Evolutionary conservation across 139 green algal species (phyloP).

Genomic region (Chlamydomonas sphaeroides): DNA sequence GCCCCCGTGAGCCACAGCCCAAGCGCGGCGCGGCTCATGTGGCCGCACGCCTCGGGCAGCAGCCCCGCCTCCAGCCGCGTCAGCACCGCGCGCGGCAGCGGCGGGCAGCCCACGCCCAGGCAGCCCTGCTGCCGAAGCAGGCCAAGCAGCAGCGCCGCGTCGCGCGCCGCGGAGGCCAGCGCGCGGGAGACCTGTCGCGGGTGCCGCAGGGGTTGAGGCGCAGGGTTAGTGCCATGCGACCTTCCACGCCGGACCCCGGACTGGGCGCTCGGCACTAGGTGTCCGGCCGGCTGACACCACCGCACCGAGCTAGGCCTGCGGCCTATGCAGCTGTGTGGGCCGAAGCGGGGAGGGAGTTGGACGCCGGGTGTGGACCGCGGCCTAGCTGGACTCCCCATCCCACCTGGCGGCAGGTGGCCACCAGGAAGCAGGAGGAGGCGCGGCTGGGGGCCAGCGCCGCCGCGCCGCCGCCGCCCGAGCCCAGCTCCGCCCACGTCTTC

Average conservation of each 20-base stretch:
- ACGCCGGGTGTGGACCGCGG: no score
- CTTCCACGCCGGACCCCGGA: no score
- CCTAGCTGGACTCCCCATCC: neutral
- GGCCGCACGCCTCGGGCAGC: conserved; percentile 1
- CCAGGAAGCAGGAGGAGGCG: conserved; percentile 15
- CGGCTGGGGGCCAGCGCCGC: neutral
- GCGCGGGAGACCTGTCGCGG: conserved; percentile 33
- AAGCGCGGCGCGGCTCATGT: conserved; percentile 38
- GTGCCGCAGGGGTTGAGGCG: no score
- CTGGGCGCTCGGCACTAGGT: no score
- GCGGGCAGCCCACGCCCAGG: neutral
- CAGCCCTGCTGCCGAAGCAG: conserved; percentile 1
- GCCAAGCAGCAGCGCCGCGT: conserved; percentile 44
- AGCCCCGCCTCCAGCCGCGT: neutral
- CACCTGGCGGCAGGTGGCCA: conserved; percentile 25
- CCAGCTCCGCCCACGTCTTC: neutral
- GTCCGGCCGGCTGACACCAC: no score
- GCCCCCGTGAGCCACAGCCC: conserved; percentile 45
- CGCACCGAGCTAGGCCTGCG: no score
- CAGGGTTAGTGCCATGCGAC: no score
- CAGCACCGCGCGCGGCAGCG: conserved; percentile 3
- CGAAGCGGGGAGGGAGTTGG: no score
- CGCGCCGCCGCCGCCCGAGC: neutral
- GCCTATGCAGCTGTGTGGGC: no score
- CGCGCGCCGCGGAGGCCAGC: neutral